A percentile compares a stretch with the other conserved stretches of the same genome.
phyloP scores from a whole-genome alignment of 495 filamentous ascomycete genomes.

The Aspergillus cavernicola region DNA sequence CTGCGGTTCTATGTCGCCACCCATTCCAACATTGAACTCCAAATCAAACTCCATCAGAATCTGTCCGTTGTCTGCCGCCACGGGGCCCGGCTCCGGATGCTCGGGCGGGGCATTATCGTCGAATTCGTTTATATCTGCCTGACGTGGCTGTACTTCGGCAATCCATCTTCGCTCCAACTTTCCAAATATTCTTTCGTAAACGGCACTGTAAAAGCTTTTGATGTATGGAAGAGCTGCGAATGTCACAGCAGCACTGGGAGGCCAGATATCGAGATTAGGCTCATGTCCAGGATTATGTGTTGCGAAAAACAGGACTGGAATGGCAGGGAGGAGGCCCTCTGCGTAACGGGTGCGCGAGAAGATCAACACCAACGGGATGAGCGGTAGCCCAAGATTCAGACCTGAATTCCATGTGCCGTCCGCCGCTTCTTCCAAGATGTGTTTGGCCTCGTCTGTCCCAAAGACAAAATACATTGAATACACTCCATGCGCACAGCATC shows the following conservation, averaged over 20 bases:
- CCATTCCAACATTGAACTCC: slow-evolving; percentile 41
- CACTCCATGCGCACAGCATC: slow-evolving; percentile 55
- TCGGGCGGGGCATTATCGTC: slow-evolving; percentile 44
- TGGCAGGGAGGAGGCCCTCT: slow-evolving; percentile 56
- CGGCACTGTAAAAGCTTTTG: slow-evolving; percentile 60
- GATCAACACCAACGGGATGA: slow-evolving; percentile 59
- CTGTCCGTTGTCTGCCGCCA: slow-evolving; percentile 38
- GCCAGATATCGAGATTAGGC: slow-evolving; percentile 57
- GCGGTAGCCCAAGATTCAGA: slow-evolving; percentile 52
- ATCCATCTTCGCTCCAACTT: slow-evolving; percentile 62
- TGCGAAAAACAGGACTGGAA: slow-evolving; percentile 61
- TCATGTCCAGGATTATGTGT: slow-evolving; percentile 43
- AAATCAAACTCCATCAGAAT: slow-evolving; percentile 46
- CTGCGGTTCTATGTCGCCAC: slow-evolving; percentile 9
- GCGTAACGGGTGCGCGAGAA: slow-evolving; percentile 56
- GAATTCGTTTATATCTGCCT: slow-evolving; percentile 41
- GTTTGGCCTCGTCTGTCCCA: slow-evolving; percentile 53
- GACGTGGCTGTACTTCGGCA: slow-evolving; percentile 61
- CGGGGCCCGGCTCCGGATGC: slow-evolving; percentile 38
- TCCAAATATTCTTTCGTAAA: slow-evolving; percentile 63
- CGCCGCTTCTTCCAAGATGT: slow-evolving; percentile 41
- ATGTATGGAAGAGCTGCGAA: slow-evolving; percentile 65
- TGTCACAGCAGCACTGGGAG: slow-evolving; percentile 68
- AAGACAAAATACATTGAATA: slow-evolving; percentile 62
- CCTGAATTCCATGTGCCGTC: slow-evolving; percentile 41